Percentiles rank a stretch among this genome's conserved stretches.
phyloP scores from a whole-genome alignment of 192 early-diverging fungal species.

The Tieghemiomyces parasiticus region DNA sequence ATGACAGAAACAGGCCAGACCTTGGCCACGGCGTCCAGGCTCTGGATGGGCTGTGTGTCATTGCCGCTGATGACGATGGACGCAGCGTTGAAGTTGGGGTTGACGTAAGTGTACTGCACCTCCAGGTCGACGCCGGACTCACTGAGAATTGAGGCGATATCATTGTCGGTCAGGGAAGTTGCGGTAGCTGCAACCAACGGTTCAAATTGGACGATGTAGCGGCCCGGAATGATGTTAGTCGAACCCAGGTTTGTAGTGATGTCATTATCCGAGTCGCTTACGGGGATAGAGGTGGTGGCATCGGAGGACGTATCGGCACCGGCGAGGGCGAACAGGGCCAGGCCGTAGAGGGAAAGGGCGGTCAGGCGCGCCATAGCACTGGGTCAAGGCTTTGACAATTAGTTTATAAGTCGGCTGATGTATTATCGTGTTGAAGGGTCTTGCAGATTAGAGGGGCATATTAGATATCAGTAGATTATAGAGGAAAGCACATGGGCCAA shows the following conservation, averaged over 20 bases:
- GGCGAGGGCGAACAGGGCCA: neutral
- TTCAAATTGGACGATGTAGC: slow-evolving; percentile 1
- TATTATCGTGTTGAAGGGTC: too few relatives aligned
- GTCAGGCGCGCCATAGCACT: too few relatives aligned
- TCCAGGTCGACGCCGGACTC: slow-evolving; percentile 2
- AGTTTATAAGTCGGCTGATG: too few relatives aligned
- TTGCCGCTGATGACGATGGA: slow-evolving; percentile 8
- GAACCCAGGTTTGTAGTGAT: too few relatives aligned
- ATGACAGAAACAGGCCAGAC: slow-evolving; percentile 7
- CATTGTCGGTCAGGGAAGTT: neutral
- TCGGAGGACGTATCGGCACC: neutral
- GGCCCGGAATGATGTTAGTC: neutral
- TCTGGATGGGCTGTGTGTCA: neutral
- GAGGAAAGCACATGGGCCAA: too few relatives aligned
- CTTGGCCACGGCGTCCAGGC: neutral
- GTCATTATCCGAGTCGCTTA: too few relatives aligned
- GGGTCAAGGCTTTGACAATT: too few relatives aligned
- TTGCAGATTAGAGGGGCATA: too few relatives aligned
- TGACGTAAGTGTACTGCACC: slow-evolving; percentile 12
- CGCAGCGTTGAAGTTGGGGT: slow-evolving; percentile 10
- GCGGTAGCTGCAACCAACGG: too few relatives aligned
- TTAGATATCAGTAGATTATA: too few relatives aligned
- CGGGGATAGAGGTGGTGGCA: slow-evolving; percentile 2
- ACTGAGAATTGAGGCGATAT: neutral
- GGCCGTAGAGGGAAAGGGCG: too few relatives aligned